These are phyloP conservation scores for Fraxinus albicans DNA, from an alignment of 305 asterid species.

Conservation along the genomic window DNA sequence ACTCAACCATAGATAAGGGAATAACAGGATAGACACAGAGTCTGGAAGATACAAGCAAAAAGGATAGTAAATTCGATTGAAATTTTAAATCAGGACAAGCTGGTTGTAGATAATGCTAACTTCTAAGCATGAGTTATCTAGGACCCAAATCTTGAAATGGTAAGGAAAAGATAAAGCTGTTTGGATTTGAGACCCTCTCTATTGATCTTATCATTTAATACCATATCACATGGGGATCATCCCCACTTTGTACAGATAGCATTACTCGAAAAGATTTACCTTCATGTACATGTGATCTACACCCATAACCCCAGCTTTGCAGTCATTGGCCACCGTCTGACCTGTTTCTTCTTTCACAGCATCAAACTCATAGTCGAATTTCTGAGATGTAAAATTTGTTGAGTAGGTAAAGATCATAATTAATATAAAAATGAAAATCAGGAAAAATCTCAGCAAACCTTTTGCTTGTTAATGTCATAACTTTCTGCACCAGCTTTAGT, in stretches of 20 bases:
- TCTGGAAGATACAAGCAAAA: background rate
- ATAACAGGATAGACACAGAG: background rate
- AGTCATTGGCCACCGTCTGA: conserved; percentile 27
- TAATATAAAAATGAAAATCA: background rate
- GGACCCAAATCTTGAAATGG: conserved; percentile 7
- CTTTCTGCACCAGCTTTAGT: conserved; percentile 55
- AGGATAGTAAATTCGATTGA: background rate
- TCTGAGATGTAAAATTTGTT: conserved; percentile 36
- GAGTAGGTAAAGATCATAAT: conserved; percentile 19
- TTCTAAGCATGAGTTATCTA: background rate
- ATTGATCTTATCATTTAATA: background rate
- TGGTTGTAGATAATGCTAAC: background rate
- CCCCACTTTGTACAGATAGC: background rate
- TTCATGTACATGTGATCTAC: conserved; percentile 76
- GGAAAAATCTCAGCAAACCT: conserved; percentile 40
- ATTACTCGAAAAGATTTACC: conserved; percentile 36
- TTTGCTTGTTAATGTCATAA: conserved; percentile 54
- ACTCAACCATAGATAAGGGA: background rate
- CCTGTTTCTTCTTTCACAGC: conserved; percentile 76
- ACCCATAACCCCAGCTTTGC: conserved; percentile 32
- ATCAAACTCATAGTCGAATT: conserved; percentile 65
- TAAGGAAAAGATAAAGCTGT: background rate
- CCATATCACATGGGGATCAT: background rate
- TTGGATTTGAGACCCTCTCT: background rate
- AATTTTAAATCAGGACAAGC: background rate